Base-by-base conservation (phyloP, 768 basidiomycete species). In the Psilocybe subaeruginosa region DNA sequence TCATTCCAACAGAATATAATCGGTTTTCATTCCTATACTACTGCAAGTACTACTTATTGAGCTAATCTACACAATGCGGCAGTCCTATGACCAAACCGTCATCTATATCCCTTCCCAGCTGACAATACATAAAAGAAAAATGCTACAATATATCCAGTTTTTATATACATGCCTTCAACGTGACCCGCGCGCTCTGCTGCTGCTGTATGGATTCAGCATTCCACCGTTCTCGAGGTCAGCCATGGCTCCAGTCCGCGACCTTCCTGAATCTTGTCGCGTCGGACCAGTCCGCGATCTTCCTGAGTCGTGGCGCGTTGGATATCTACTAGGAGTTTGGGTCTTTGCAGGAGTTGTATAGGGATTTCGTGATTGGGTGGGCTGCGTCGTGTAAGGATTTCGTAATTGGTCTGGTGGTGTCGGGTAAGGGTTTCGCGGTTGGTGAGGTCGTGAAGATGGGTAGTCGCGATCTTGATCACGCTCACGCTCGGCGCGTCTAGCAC, bases 191-290 rank as follows among this genome's bases (percentile, higher is more conserved):
- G 69, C 43, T 63, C 61, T 50, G 31, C 57, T 50, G 31, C 57
- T 64, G 54, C 71, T 66, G 58, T 78, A 77, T 1, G 80, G 78
- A 61, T 81, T 79, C 54, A 75, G 70, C 78, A 81, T 79, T 37
- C 73, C 74, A 39, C 78, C 78, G 59, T 75, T 77, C 62, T 79
- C 78, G 31, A 79, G 74, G 58, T 77, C 74, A 19, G 61, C 73
- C 69, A 59, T 67, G 30, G 58, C 39, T 41, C 74, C 76, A 60
- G 69, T 69, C 8, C 72, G 68, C 41, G 77, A 43, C n/a, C 41
- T 11, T 31, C 76, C 74, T 51, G 76, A 73, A 55, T 65, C 68
- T 53, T 78, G 77, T 54, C 77, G 73, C 17, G 64, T 65, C 19
- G 73, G 71, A 30, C 41, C 41, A 14, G 74, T 17, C 73, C 74